Evolutionary conservation across 1,284 basidiomycete genomes (phyloP).

Genomic region (Moesziomyces antarcticus): DNA sequence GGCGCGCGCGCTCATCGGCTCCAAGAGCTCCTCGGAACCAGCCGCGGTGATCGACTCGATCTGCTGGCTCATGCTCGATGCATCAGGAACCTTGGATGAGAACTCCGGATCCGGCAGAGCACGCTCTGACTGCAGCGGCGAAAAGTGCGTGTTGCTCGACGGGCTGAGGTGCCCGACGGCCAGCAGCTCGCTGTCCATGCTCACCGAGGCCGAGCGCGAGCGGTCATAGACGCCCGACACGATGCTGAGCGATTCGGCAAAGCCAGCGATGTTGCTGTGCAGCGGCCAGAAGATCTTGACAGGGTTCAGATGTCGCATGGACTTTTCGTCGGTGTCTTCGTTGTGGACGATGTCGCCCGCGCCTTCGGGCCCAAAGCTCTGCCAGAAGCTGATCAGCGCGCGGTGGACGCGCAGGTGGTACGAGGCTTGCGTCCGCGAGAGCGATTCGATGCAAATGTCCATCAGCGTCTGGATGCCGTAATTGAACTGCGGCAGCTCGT

Average conservation of each 20-base stretch:
- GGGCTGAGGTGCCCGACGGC: slow-evolving; percentile 18
- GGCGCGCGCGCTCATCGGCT: slow-evolving; percentile 8
- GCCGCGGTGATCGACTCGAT: slow-evolving; percentile 34
- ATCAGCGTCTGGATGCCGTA: slow-evolving; percentile 66
- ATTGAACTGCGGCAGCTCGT: slow-evolving; percentile 69
- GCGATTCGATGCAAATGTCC: slow-evolving; percentile 65
- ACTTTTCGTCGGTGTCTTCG: slow-evolving; percentile 36
- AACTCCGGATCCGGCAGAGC: slow-evolving; percentile 31
- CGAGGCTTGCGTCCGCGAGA: slow-evolving; percentile 63
- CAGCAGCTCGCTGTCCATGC: slow-evolving; percentile 25
- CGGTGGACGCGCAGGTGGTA: slow-evolving; percentile 55
- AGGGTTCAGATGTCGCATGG: slow-evolving; percentile 43
- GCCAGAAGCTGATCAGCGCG: slow-evolving; percentile 45
- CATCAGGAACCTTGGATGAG: slow-evolving; percentile 24
- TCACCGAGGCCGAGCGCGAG: slow-evolving; percentile 22
- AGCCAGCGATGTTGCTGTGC: slow-evolving; percentile 33
- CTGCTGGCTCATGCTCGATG: slow-evolving; percentile 26
- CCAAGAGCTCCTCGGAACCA: slow-evolving; percentile 26
- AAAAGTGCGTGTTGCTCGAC: slow-evolving; percentile 36
- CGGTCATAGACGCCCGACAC: slow-evolving; percentile 9
- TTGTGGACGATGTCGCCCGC: slow-evolving; percentile 34
- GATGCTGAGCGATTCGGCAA: slow-evolving; percentile 44
- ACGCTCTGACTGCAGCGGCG: slow-evolving; percentile 21
- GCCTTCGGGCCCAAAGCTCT: slow-evolving; percentile 24
- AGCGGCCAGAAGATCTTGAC: slow-evolving; percentile 56